Percentiles rank a stretch among this genome's conserved stretches.
Evolutionary conservation across 345 rosid genomes (phyloP).

Genomic region (Luvunga scandens): DNA sequence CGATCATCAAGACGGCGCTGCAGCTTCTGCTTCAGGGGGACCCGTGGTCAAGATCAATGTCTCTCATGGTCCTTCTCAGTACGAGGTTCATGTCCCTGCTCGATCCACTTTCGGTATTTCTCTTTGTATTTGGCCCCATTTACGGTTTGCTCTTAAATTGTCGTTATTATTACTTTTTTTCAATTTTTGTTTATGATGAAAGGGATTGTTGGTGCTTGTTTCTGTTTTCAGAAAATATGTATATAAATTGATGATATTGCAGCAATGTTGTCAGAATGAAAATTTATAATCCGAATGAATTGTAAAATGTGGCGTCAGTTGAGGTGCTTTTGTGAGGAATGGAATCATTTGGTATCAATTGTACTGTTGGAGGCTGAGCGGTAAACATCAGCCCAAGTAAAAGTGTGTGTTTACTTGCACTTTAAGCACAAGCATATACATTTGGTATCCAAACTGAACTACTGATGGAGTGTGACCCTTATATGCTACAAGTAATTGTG

Average conservation of each 20-base stretch:
- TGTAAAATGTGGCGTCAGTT: too few species aligned
- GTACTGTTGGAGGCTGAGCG: too few species aligned
- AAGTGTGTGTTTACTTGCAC: neutral
- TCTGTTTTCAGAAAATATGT: neutral
- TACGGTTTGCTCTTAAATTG: neutral
- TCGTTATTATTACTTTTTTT: neutral
- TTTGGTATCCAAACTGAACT: neutral
- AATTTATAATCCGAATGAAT: neutral
- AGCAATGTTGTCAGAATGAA: neutral
- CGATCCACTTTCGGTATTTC: conserved; percentile 61
- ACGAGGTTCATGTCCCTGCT: conserved; percentile 46
- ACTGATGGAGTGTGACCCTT: neutral
- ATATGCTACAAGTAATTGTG: neutral
- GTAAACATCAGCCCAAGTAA: too few species aligned
- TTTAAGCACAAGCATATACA: neutral
- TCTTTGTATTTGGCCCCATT: neutral
- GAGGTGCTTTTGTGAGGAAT: too few species aligned
- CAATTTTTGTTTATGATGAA: too few species aligned
- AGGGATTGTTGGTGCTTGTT: neutral
- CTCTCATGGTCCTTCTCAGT: conserved; percentile 48
- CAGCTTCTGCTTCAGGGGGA: conserved; percentile 21
- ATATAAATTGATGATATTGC: too few species aligned
- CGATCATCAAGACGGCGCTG: conserved; percentile 24
- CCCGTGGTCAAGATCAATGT: conserved; percentile 41
- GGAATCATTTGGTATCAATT: too few species aligned